Percentiles rank a stretch among this genome's conserved stretches.
These are phyloP conservation scores for Tarenaya hassleriana DNA, from an alignment of 345 rosid genomes.

Conservation along the genomic window DNA sequence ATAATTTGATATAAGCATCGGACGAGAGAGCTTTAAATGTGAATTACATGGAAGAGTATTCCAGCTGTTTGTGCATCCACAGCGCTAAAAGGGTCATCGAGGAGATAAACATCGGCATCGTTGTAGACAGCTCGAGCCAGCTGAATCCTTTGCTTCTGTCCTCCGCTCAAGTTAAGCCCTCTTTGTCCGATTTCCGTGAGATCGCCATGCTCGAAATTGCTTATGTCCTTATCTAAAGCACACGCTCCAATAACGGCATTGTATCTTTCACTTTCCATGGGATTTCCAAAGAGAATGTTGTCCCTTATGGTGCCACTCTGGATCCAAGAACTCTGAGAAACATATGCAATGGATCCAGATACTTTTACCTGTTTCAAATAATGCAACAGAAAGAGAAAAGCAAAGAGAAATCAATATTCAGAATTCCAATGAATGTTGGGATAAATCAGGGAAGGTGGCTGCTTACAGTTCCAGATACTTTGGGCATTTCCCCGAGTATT, in stretches of 20 bases:
- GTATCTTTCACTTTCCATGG: conserved; percentile 52
- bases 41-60: conserved; percentile 53
- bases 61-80: conserved; percentile 85
- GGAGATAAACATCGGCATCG: conserved; percentile 68
- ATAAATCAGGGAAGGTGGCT: conserved; percentile 12
- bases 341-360: conserved; percentile 59
- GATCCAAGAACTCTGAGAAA: conserved; percentile 76
- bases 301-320: conserved; percentile 77
- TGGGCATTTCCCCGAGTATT: conserved; percentile 61
- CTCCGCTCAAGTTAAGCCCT: conserved; percentile 89
- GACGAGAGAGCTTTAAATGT: background rate
- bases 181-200: conserved; percentile 80
- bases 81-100: conserved; percentile 81
- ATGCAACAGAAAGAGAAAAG: conserved; percentile 9
- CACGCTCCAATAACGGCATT: conserved; percentile 49
- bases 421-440: background rate
- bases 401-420: background rate
- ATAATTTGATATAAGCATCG: conserved; percentile 3
- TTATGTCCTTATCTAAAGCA: conserved; percentile 65
- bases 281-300: conserved; percentile 56
- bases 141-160: conserved; percentile 83
- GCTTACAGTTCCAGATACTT: conserved; percentile 63
- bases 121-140: conserved; percentile 73
- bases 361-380: conserved; percentile 40
- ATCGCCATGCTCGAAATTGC: conserved; percentile 61